Conservation (phyloP, 306 rosid genomes). For the Prinsepia uniflora region DNA sequence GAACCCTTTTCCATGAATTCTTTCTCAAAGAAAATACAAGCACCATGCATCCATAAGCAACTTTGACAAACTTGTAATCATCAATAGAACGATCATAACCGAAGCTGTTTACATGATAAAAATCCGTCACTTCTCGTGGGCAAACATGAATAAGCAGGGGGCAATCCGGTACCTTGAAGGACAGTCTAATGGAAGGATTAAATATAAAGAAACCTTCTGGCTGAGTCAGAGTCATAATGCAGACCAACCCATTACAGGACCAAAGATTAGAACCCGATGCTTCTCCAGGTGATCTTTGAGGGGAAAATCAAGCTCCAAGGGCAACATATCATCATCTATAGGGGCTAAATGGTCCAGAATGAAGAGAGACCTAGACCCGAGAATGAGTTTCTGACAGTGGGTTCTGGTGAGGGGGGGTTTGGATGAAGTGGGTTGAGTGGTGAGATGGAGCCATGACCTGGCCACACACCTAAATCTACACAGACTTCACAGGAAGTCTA, state of each 20-base stretch:
- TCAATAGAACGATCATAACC: slow-evolving; percentile 6
- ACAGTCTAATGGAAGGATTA: slow-evolving; percentile 6
- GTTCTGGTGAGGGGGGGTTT: slow-evolving; percentile 6
- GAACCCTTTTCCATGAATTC: slow-evolving; percentile 9
- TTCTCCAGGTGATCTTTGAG: not conserved
- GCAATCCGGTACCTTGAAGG: slow-evolving; percentile 16
- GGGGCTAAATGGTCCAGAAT: slow-evolving; percentile 13
- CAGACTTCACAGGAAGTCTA: slow-evolving; percentile 19
- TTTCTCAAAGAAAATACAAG: slow-evolving; percentile 12
- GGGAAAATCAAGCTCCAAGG: slow-evolving; percentile 10
- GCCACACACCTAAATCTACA: slow-evolving; percentile 16
- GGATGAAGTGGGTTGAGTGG: slow-evolving; percentile 5
- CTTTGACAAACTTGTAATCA: slow-evolving; percentile 13
- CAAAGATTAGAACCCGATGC: not conserved
- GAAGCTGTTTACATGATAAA: slow-evolving; percentile 1
- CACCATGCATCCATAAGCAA: slow-evolving; percentile 1
- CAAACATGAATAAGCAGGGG: not conserved
- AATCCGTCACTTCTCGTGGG: not conserved
- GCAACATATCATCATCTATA: slow-evolving; percentile 15
- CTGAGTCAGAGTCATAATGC: slow-evolving; percentile 16
- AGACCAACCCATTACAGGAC: slow-evolving; percentile 21
- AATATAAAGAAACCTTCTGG: slow-evolving; percentile 7
- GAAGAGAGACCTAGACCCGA: not conserved
- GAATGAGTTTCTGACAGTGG: slow-evolving; percentile 10
- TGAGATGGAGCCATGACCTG: slow-evolving; percentile 14